Evolutionary conservation across 495 filamentous ascomycete species (phyloP).

Genomic region (Thermochaetoides thermophila): DNA sequence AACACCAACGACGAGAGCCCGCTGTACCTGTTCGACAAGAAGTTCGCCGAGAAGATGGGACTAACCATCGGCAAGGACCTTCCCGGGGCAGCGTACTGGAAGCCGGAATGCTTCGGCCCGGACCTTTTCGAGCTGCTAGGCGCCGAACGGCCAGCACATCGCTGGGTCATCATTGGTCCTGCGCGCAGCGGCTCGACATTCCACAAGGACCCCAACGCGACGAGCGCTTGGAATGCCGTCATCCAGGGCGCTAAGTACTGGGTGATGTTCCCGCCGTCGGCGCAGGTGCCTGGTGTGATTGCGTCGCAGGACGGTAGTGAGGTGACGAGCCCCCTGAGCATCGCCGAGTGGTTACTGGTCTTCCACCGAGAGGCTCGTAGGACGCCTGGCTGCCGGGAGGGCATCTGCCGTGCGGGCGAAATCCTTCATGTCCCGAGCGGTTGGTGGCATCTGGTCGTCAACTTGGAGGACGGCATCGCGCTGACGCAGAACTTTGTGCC

Average conservation of each 20-base stretch:
- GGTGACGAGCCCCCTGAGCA: constrained; percentile 86
- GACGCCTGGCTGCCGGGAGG: constrained; percentile 69
- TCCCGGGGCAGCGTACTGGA: constrained; percentile 55
- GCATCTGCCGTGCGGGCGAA: constrained; percentile 75
- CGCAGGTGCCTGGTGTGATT: constrained; percentile 64
- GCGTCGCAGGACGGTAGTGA: constrained; percentile 87
- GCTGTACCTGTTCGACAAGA: constrained; percentile 80
- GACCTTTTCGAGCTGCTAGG: constrained; percentile 80
- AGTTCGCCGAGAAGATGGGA: constrained; percentile 78
- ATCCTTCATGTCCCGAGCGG: constrained; percentile 83
- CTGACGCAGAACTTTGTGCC: constrained; percentile 97
- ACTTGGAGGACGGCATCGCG: constrained; percentile 67
- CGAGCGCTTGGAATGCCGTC: constrained; percentile 92
- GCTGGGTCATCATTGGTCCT: constrained; percentile 90
- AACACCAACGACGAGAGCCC: constrained; percentile 78
- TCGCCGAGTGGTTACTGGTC: constrained; percentile 85
- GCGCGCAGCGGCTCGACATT: constrained; percentile 86
- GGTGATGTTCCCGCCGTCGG: constrained; percentile 70
- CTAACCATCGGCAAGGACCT: constrained; percentile 43
- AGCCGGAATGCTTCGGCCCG: constrained; percentile 75
- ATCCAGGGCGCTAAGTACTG: constrained; percentile 89
- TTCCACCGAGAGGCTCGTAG: constrained; percentile 81
- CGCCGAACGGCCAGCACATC: constrained; percentile 64
- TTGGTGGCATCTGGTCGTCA: constrained; percentile 97
- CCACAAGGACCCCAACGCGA: constrained; percentile 63